Base-by-base conservation (phyloP, 257 asterid species). In the Fraxinus quadrangulata region DNA sequence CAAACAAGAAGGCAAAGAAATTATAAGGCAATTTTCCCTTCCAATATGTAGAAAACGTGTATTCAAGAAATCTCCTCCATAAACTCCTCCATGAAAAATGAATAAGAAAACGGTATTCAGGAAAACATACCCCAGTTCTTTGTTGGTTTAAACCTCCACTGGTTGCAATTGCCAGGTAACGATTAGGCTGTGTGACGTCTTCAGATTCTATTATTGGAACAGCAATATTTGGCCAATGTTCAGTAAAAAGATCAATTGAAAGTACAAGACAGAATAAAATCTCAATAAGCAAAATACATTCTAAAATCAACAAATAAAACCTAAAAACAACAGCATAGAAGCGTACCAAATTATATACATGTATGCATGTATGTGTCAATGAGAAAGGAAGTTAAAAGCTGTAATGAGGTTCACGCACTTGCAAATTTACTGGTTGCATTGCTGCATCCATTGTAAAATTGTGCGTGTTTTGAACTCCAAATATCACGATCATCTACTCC, bases 141-240 rank as follows among this genome's bases (percentile, higher is more conserved):
- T 96, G 99, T 86, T 96, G 98, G 87, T 96, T 96, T 77, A 96
- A 83, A 78, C 99, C 99, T 81, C 99, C 99, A 83, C 99, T 96
- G 75, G 98, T 89, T 67, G 94, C 97, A 76, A 96, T 92, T 74
- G 86, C 86, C 92, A 96, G 86, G 83, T 87, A 93, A 37, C 97
- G 92, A 81, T 92, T 83, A 17, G 89, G 79, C 34, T 77, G 85
- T 13, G 92, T 92, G 69, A 89, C 75, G 13, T 78, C 86, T 77
- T 77, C 85, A 81, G 97, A 94, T 75, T 86, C 99, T 96, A 94
- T 76, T 34, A 72, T 47, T 77, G 49, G 75, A 76, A 80, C 72
- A 66, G 79, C 16, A 78, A 71, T 71, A 59, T 4, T n/a, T 23
- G 37, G 56, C 61, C 36, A 67, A 72, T 59, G 61, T 63, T 74